These are phyloP conservation scores for Fusarium mexicanum DNA, from an alignment of 2,329 filamentous ascomycete genomes.

Conservation along the genomic window DNA sequence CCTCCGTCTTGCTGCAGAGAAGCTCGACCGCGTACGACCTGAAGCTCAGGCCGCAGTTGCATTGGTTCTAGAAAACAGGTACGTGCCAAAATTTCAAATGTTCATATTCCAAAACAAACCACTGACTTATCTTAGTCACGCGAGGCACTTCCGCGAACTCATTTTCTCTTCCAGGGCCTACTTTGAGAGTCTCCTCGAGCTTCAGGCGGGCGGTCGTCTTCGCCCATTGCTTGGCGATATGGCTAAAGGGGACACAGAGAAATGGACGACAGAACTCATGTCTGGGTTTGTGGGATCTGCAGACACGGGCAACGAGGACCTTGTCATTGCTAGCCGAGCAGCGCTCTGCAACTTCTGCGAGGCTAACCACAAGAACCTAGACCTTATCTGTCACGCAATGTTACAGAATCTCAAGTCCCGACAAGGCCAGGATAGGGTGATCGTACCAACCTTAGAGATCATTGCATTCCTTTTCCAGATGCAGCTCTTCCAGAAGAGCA, in stretches of 20 bases:
- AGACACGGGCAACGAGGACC: slow-evolving; percentile 79
- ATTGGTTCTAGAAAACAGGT: slow-evolving; percentile 58
- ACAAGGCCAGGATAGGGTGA: slow-evolving; percentile 72
- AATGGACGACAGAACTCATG: slow-evolving; percentile 65
- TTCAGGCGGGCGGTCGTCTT: slow-evolving; percentile 53
- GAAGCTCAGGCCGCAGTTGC: slow-evolving; percentile 68
- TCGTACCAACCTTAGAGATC: slow-evolving; percentile 81
- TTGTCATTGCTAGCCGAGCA: slow-evolving; percentile 74
- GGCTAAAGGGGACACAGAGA: slow-evolving; percentile 43
- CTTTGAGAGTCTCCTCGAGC: slow-evolving; percentile 63
- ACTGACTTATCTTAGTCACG: slow-evolving; percentile 47
- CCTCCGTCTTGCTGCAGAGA: slow-evolving; percentile 82
- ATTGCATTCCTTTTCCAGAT: slow-evolving; percentile 80
- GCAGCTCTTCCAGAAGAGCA: slow-evolving; percentile 56
- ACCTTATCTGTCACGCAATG: slow-evolving; percentile 61
- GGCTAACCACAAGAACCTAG: slow-evolving; percentile 50
- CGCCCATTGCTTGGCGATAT: slow-evolving; percentile 50
- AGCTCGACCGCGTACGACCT: slow-evolving; percentile 84
- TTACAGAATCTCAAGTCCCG: slow-evolving; percentile 62
- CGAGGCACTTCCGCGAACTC: slow-evolving; percentile 48
- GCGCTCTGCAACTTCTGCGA: slow-evolving; percentile 69
- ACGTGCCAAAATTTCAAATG: slow-evolving; percentile 34
- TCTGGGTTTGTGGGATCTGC: slow-evolving; percentile 77
- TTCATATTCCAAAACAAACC: slow-evolving; percentile 7
- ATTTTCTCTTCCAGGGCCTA: slow-evolving; percentile 69